phyloP scores from a whole-genome alignment of 2,329 filamentous ascomycete genomes.

The Monilinia vaccinii-corymbosi region DNA sequence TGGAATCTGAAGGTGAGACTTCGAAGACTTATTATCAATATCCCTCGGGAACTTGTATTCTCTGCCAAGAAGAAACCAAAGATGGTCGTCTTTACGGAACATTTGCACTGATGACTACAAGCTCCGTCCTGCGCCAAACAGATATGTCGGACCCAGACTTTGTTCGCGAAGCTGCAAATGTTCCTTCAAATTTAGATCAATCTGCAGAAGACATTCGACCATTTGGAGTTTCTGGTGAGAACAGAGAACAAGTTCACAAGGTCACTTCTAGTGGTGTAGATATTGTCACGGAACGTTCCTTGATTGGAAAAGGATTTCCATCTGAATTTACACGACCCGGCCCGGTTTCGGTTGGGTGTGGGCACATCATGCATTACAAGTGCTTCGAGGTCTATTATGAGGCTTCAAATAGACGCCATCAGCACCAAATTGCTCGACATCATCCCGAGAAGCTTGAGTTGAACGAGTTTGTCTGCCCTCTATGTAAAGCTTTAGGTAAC shows the following conservation, averaged over 20 bases:
- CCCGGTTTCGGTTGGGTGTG: constrained; percentile 82
- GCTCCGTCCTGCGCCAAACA: constrained; percentile 78
- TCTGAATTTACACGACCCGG: constrained; percentile 56
- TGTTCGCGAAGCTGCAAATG: constrained; percentile 71
- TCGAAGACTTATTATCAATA: constrained; percentile 79
- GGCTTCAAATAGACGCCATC: constrained; percentile 74
- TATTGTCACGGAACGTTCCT: constrained; percentile 66
- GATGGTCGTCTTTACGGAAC: constrained; percentile 85
- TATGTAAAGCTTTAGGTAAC: constrained; percentile 95
- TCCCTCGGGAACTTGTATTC: constrained; percentile 83
- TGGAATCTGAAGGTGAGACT: constrained; percentile 48
- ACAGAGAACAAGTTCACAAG: constrained; percentile 68
- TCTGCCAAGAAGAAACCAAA: constrained; percentile 93
- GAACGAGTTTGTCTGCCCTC: constrained; percentile 90
- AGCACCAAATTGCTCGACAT: constrained; percentile 85
- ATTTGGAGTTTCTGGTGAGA: constrained; percentile 85
- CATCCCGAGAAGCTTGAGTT: constrained; percentile 73
- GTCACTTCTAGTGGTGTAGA: constrained; percentile 62
- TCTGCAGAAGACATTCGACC: constrained; percentile 77
- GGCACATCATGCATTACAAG: constrained; percentile 96
- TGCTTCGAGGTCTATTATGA: constrained; percentile 91
- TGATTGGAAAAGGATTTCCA: constrained; percentile 83
- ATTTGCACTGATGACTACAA: constrained; percentile 82
- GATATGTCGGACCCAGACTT: constrained; percentile 74
- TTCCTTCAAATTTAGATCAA: constrained; percentile 73